Base-by-base conservation (phyloP, 148 eudicot species). In the Dysphania ambrosioides region DNA sequence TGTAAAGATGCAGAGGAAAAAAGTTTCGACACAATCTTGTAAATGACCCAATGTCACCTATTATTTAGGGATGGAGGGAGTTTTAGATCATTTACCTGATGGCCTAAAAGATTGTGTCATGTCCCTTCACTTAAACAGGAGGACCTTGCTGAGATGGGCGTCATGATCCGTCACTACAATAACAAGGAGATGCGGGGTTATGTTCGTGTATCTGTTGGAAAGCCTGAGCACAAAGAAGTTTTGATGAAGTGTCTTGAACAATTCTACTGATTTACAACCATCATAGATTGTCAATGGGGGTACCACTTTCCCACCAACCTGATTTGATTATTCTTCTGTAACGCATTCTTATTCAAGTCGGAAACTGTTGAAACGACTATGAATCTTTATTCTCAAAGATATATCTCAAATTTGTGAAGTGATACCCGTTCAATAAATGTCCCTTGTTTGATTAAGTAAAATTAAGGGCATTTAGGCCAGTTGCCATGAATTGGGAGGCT, bases 141-240 rank as follows among this genome's bases (percentile, higher is more conserved):
- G 86, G 97, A 95, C 82, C 92, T 95, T 30, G 91, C 99, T 1
- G 84, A 78, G 62, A 90, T 86, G 97, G 99, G 96, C 3, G 88
- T 95, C 74, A 92, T 95, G 97, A 95, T 94, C 57, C 97, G 97
- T 74, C 97, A 94, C 83, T 94, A 91, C 86, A 87, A 86, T 70
- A 94, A 84, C 80, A 88, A 90, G 78, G 97, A 90, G 76, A 72
- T 95, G 71, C 82, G 80, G 53, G 87, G 97, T 73, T 95, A 86
- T 81, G 97, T 95, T 68, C 93, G 99, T 10, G 90, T 95, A 19
- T 95, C 97, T 27, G 98, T 92, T 53, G 98, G 98, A 63, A 95
- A 95, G 83, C 97, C 97, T 16, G 98, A 95, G 84, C 98, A 92
- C 68, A 92, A 97, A 29, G 90, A 88, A 53, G 88, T 85, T 19